phyloP scores from a whole-genome alignment of 2,329 filamentous ascomycete genomes.

The Cadophora sp. region DNA sequence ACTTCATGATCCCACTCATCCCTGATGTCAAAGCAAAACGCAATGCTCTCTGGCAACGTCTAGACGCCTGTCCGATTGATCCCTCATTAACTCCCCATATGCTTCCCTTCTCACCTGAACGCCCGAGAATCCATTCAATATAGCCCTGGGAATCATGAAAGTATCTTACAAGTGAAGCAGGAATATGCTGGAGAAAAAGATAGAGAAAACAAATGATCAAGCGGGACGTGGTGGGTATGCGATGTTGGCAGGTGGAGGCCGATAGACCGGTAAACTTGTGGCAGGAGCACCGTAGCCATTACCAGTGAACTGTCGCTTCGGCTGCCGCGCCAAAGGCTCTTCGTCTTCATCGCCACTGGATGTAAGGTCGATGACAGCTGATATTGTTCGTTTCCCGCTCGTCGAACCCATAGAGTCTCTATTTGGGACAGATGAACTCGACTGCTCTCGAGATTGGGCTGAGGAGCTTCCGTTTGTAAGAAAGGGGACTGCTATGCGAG shows the following conservation, averaged over 20 bases:
- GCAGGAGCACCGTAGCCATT: slow-evolving; percentile 26
- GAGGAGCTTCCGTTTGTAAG: slow-evolving; percentile 30
- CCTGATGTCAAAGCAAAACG: slow-evolving; percentile 3
- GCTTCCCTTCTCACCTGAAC: slow-evolving; percentile 9
- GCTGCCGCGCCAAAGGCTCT: slow-evolving; percentile 44
- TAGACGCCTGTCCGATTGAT: background rate
- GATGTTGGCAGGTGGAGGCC: slow-evolving; percentile 19
- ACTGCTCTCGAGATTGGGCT: slow-evolving; percentile 42
- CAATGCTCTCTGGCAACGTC: background rate
- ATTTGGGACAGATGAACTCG: slow-evolving; percentile 45
- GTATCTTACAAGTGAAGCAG: slow-evolving; percentile 18
- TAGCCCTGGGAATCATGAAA: slow-evolving; percentile 20
- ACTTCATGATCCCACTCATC: slow-evolving; percentile 4
- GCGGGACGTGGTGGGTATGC: slow-evolving; percentile 7
- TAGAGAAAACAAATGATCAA: background rate
- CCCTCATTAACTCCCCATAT: background rate
- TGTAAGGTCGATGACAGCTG: slow-evolving; percentile 60
- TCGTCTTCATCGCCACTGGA: slow-evolving; percentile 59
- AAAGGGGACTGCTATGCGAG: slow-evolving; percentile 31
- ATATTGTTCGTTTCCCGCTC: slow-evolving; percentile 51
- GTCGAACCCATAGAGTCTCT: slow-evolving; percentile 26
- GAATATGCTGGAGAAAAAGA: slow-evolving; percentile 2
- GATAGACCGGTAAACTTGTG: slow-evolving; percentile 23
- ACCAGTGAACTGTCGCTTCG: slow-evolving; percentile 42
- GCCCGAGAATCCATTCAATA: slow-evolving; percentile 4